Conservation (phyloP, 306 rosid species). For the Malus orientalis region DNA sequence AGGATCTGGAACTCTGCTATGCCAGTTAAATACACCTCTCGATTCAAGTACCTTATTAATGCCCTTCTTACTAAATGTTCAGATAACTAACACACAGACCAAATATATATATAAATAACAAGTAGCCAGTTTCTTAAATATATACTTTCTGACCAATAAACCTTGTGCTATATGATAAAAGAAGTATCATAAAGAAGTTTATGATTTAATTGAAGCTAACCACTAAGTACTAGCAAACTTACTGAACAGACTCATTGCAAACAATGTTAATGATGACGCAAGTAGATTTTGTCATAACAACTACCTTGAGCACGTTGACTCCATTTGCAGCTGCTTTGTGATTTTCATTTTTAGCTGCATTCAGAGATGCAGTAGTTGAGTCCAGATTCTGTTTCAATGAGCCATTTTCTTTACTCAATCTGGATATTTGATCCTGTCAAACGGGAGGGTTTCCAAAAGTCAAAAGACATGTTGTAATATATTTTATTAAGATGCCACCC, state of each 20-base stretch:
- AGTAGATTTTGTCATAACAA: neutral
- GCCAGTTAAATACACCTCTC: neutral
- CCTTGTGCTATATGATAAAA: neutral
- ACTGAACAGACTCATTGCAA: neutral
- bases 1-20: neutral
- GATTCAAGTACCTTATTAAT: neutral
- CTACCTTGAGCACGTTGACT: constrained; percentile 42
- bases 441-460: constrained; percentile 16
- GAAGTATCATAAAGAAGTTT: neutral
- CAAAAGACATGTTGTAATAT: constrained; percentile 2
- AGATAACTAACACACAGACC: neutral
- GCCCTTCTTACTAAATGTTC: neutral
- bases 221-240: neutral
- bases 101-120: neutral
- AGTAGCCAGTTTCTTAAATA: neutral
- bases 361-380: constrained; percentile 38
- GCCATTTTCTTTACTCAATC: constrained; percentile 77
- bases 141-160: neutral
- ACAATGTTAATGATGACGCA: neutral
- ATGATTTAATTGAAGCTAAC: neutral
- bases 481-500: neutral
- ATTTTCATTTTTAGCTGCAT: constrained; percentile 41
- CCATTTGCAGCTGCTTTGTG: constrained; percentile 45
- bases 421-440: constrained; percentile 61
- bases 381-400: constrained; percentile 71